phyloP scores from a whole-genome alignment of 345 rosid species.

The Hypericum androsaemum region DNA sequence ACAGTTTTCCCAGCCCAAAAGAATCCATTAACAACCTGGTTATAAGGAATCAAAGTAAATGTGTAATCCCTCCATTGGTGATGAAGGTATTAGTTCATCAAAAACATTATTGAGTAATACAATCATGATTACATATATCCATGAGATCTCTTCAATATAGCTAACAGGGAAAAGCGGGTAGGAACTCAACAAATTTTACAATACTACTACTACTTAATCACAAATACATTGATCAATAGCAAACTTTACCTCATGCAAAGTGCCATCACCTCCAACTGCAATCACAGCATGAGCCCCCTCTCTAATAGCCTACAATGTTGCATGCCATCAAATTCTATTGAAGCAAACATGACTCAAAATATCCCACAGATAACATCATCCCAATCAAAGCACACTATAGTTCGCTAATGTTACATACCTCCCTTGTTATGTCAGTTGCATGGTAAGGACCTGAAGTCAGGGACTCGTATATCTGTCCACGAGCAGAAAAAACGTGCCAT shows the following conservation, averaged over 20 bases:
- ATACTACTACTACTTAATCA: too few species aligned
- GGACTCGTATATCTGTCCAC: conserved; percentile 65
- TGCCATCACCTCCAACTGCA: conserved; percentile 99
- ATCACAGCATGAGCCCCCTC: conserved; percentile 93
- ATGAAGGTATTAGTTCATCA: too few species aligned
- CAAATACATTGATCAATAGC: neutral
- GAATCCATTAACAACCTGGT: conserved; percentile 91
- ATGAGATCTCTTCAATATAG: too few species aligned
- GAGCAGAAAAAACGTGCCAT: neutral
- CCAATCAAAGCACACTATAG: conserved; percentile 12
- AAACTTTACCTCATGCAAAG: conserved; percentile 73
- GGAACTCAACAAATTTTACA: neutral
- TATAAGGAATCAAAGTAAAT: conserved; percentile 9
- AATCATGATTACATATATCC: too few species aligned
- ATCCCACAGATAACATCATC: conserved; percentile 6
- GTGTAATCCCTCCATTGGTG: neutral
- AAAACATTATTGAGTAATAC: too few species aligned
- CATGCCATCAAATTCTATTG: conserved; percentile 9
- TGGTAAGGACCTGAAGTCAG: conserved; percentile 88
- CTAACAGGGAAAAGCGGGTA: neutral
- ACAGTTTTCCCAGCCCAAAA: conserved; percentile 74
- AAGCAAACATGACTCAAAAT: conserved; percentile 1
- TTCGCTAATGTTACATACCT: conserved; percentile 34
- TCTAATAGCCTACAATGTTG: conserved; percentile 53
- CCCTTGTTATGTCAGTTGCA: conserved; percentile 90